phyloP scores from a whole-genome alignment of 1,139 yeast species.

The Nakaseomyces nivariensis region DNA sequence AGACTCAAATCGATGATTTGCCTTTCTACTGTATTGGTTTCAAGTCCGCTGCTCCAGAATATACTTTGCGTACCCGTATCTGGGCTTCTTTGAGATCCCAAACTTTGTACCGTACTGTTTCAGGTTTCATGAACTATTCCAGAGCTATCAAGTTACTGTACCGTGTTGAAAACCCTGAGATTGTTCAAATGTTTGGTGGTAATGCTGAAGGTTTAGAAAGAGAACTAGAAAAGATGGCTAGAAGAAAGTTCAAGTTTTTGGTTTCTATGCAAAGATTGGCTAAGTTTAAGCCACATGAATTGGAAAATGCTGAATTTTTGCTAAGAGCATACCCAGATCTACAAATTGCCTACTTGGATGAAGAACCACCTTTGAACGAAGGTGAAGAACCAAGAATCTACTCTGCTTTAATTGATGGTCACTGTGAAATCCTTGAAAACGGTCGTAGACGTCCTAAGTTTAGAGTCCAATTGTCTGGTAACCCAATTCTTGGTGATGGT shows the following conservation, averaged over 20 bases:
- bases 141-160: conserved; percentile 94
- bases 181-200: conserved; percentile 96
- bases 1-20: conserved; percentile 88
- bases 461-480: conserved; percentile 95
- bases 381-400: conserved; percentile 97
- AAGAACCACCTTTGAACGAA: conserved; percentile 79
- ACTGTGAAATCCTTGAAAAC: conserved; percentile 93
- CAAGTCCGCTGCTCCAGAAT: conserved; percentile 99
- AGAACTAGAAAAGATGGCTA: conserved; percentile 97
- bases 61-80: conserved; percentile 93
- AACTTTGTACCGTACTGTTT: conserved; percentile 94
- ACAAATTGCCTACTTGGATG: conserved; percentile 97
- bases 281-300: conserved; percentile 92
- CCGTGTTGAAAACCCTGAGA: conserved; percentile 98
- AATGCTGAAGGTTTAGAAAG: conserved; percentile 91
- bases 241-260: conserved; percentile 94
- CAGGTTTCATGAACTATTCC: conserved; percentile 98
- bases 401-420: conserved; percentile 96
- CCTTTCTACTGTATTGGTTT: conserved; percentile 99
- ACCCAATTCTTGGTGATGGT: conserved; percentile 99
- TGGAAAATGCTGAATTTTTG: conserved; percentile 96
- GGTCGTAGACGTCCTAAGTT: conserved; percentile 98
- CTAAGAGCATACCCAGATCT: conserved; percentile 97
- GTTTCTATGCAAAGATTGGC: conserved; percentile 98
- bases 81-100: conserved; percentile 99